Percentiles rank a stretch among this genome's conserved stretches.
phyloP scores from a whole-genome alignment of 2,329 filamentous ascomycete species.

The Apiospora kogelbergensis region DNA sequence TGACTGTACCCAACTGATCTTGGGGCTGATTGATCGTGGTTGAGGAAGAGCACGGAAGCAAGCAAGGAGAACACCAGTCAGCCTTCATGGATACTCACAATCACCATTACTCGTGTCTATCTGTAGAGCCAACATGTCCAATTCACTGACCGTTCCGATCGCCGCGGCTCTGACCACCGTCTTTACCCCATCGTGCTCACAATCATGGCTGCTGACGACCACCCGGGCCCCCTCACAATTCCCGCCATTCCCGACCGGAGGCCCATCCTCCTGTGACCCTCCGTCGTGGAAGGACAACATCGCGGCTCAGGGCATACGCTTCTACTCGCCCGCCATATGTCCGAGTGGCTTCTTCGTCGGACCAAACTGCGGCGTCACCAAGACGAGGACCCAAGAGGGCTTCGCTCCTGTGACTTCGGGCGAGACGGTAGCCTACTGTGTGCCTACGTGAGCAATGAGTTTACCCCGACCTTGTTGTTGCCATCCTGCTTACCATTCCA shows the following conservation, averaged over 20 bases:
- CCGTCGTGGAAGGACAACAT: constrained; percentile 37
- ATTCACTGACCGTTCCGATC: constrained; percentile 26
- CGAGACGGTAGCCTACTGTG: constrained; percentile 33
- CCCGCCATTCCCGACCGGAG: constrained; percentile 33
- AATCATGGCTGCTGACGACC: constrained; percentile 39
- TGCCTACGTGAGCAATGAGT: constrained; percentile 29
- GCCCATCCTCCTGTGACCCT: constrained; percentile 34
- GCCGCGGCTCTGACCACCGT: constrained; percentile 40
- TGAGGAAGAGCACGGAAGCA: neutral
- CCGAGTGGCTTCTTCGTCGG: constrained; percentile 37
- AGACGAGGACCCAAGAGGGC: constrained; percentile 28
- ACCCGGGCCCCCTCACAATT: constrained; percentile 39
- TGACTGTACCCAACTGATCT: neutral
- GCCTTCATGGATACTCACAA: neutral
- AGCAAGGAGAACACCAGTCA: neutral
- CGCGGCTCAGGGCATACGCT: constrained; percentile 34
- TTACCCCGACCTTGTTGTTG: neutral
- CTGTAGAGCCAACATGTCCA: constrained; percentile 5
- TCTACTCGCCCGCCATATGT: constrained; percentile 42
- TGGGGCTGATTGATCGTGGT: neutral
- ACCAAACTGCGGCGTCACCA: constrained; percentile 27
- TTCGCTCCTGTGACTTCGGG: constrained; percentile 29
- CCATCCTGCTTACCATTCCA: constrained; percentile 13
- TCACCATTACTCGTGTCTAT: neutral
- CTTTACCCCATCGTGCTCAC: constrained; percentile 40